phyloP scores from a whole-genome alignment of 148 eudicot species.

The Nepenthes gracilis region DNA sequence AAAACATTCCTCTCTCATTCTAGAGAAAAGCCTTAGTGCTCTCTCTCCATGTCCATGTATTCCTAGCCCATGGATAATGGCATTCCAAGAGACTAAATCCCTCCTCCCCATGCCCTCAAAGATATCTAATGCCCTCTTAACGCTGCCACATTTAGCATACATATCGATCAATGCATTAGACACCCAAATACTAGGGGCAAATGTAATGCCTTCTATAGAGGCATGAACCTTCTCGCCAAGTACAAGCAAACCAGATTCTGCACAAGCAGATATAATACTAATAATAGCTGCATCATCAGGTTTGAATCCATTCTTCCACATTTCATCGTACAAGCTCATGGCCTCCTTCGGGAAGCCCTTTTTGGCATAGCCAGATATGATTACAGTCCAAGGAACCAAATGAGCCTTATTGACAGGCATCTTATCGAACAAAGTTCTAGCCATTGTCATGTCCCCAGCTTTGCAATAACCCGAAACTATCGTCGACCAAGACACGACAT shows the following conservation, averaged over 20 bases:
- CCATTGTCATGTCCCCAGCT: constrained; percentile 69
- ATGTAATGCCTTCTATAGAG: constrained; percentile 27
- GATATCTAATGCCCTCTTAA: constrained; percentile 36
- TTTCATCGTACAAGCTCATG: constrained; percentile 35
- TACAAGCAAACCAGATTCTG: constrained; percentile 67
- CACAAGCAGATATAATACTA: constrained; percentile 70
- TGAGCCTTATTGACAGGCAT: constrained; percentile 68
- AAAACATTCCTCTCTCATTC: constrained; percentile 57
- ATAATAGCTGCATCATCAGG: constrained; percentile 56
- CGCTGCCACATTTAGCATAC: constrained; percentile 78
- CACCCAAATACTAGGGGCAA: constrained; percentile 32
- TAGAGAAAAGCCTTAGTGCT: constrained; percentile 53
- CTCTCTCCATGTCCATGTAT: constrained; percentile 69
- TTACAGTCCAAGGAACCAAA: constrained; percentile 69
- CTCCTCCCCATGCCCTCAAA: constrained; percentile 44
- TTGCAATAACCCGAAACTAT: constrained; percentile 64
- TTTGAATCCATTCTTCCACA: constrained; percentile 41
- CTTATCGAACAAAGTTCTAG: constrained; percentile 64
- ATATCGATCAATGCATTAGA: constrained; percentile 71
- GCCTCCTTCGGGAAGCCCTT: constrained; percentile 77
- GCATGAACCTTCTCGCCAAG: constrained; percentile 60
- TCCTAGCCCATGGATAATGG: constrained; percentile 73
- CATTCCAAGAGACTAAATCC: constrained; percentile 87
- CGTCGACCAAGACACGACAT: constrained; percentile 89
- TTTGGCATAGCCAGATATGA: constrained; percentile 70